phyloP scores from a whole-genome alignment of 2,329 filamentous ascomycete genomes.

The Trichoderma simmonsii region DNA sequence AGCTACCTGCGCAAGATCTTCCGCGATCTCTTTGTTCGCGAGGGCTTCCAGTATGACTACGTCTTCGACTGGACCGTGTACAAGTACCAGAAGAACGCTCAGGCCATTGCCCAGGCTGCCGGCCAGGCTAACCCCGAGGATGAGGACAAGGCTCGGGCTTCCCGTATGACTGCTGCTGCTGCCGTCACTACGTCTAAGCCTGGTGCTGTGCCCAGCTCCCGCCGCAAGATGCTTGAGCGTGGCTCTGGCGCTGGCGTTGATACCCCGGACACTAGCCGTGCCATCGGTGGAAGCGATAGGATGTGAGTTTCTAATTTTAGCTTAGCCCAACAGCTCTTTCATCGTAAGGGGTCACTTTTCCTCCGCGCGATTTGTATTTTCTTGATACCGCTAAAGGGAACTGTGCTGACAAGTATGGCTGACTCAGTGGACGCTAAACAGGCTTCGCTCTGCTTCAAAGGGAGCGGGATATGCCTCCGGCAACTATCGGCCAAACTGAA shows the following conservation, averaged over 20 bases:
- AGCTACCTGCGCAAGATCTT: constrained; percentile 99
- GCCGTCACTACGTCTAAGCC: constrained; percentile 66
- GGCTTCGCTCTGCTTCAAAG: constrained; percentile 80
- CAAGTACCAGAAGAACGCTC: constrained; percentile 99
- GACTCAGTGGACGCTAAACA: constrained; percentile 82
- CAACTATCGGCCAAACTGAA: constrained; percentile 37
- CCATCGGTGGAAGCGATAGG: constrained; percentile 79
- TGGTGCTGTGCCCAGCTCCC: constrained; percentile 70
- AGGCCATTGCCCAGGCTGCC: constrained; percentile 83
- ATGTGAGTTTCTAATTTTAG: constrained; percentile 78
- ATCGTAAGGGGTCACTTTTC: constrained; percentile 81
- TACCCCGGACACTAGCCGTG: constrained; percentile 69
- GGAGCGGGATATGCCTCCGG: constrained; percentile 51
- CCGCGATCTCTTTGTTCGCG: constrained; percentile 96
- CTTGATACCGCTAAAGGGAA: constrained; percentile 67
- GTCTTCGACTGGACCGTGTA: constrained; percentile 99
- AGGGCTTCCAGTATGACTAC: constrained; percentile 99
- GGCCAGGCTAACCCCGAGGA: constrained; percentile 65
- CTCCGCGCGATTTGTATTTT: constrained; percentile 78
- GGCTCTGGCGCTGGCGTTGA: constrained; percentile 57
- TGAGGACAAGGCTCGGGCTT: constrained; percentile 72
- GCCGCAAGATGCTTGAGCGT: constrained; percentile 80
- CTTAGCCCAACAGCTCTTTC: constrained; percentile 49
- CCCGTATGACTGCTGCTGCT: constrained; percentile 63
- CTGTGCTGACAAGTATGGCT: constrained; percentile 69